Percentiles rank a stretch among this genome's conserved stretches.
These are phyloP conservation scores for Phytophthora chlamydospora DNA, from an alignment of 352 stramenopile genomes.

Conservation along the genomic window DNA sequence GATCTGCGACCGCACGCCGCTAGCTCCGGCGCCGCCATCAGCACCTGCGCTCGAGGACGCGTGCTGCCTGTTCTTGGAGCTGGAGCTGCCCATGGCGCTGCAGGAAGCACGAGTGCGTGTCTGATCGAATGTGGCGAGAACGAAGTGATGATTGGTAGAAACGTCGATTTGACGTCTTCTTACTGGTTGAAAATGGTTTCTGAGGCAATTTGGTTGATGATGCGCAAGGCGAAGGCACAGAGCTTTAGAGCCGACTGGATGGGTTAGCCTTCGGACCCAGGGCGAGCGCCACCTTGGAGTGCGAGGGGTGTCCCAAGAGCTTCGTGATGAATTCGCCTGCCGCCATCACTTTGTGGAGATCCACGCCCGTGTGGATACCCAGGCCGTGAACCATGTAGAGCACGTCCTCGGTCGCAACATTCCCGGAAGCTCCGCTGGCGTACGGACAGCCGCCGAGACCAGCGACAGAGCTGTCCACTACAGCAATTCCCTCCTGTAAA, in stretches of 20 bases:
- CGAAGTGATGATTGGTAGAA: constrained; percentile 29
- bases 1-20: constrained; percentile 59
- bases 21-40: constrained; percentile 2
- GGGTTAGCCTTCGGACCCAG: constrained; percentile 37
- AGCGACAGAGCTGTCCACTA: constrained; percentile 95
- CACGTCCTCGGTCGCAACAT: constrained; percentile 97
- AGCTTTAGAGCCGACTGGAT: constrained; percentile 51
- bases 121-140: constrained; percentile 1
- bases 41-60: constrained; percentile 11
- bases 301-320: constrained; percentile 74
- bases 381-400: constrained; percentile 97
- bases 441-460: constrained; percentile 97
- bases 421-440: constrained; percentile 95
- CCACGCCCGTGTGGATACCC: constrained; percentile 94
- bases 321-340: constrained; percentile 90
- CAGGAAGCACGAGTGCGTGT: neutral
- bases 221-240: neutral
- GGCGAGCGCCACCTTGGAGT: constrained; percentile 89
- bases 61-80: constrained; percentile 59
- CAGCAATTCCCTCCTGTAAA: constrained; percentile 88
- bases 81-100: constrained; percentile 54
- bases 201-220: constrained; percentile 13
- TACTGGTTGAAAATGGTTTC: constrained; percentile 11
- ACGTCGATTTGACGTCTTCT: constrained; percentile 3
- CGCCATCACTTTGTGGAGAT: constrained; percentile 93